A percentile compares a stretch with the other conserved stretches of the same genome.
These are phyloP conservation scores for Aureobasidium uvarum DNA, from an alignment of 2,329 filamentous ascomycete genomes.

Conservation along the genomic window DNA sequence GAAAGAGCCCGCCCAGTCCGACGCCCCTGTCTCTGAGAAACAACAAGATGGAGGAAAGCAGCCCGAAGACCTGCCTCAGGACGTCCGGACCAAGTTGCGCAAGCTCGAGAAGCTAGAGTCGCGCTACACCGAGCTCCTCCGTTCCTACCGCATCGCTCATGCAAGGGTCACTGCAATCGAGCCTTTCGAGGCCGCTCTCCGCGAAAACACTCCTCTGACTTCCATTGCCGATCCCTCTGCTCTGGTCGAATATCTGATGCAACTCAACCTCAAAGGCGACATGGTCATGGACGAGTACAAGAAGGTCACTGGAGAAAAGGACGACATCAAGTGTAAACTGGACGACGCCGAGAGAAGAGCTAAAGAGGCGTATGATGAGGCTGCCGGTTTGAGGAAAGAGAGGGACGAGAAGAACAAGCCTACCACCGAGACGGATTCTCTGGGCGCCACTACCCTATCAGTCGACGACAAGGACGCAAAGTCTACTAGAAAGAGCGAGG, in stretches of 20 bases:
- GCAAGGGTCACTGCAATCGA: conserved; percentile 83
- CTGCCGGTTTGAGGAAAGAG: conserved; percentile 54
- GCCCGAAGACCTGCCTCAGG: conserved; percentile 58
- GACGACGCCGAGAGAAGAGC: conserved; percentile 66
- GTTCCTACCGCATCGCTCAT: conserved; percentile 90
- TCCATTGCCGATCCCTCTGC: conserved; percentile 83
- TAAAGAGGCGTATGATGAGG: conserved; percentile 62
- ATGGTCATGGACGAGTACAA: conserved; percentile 96
- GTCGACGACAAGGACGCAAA: conserved; percentile 14
- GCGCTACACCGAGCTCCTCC: conserved; percentile 83
- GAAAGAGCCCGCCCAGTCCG: conserved; percentile 36
- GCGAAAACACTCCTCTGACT: conserved; percentile 87
- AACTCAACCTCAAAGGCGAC: conserved; percentile 79
- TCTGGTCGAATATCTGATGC: conserved; percentile 84
- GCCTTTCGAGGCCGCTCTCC: conserved; percentile 84
- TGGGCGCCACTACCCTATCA: conserved; percentile 13
- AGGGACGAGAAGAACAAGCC: conserved; percentile 29
- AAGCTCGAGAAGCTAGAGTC: conserved; percentile 88
- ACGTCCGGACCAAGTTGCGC: conserved; percentile 71
- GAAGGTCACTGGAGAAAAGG: conserved; percentile 72
- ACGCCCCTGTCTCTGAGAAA: conserved; percentile 33
- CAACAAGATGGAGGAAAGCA: conserved; percentile 33
- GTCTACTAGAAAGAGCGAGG: conserved; percentile 44
- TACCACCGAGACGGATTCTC: conserved; percentile 32
- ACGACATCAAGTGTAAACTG: conserved; percentile 72